These are phyloP conservation scores for Geotrichum siamense DNA, from an alignment of 1,139 yeast species.

Conservation along the genomic window DNA sequence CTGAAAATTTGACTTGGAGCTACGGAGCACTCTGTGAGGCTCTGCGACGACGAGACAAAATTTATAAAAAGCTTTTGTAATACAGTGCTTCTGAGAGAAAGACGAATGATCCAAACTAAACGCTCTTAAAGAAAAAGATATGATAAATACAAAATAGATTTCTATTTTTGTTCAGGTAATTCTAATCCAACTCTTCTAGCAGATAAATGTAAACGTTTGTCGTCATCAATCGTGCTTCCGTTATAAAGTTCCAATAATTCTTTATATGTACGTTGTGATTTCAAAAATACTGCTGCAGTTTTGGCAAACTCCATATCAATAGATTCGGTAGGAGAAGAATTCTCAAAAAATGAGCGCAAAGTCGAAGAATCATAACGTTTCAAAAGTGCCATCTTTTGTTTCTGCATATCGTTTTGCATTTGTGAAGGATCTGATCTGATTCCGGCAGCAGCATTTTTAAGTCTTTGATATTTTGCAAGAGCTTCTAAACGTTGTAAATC, in stretches of 20 bases:
- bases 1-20: slow-evolving; percentile 84
- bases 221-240: slow-evolving; percentile 68
- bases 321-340: slow-evolving; percentile 13
- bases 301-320: slow-evolving; percentile 35
- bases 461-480: slow-evolving; percentile 24
- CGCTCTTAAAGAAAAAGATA: no score
- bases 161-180: slow-evolving; percentile 38
- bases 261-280: slow-evolving; percentile 68
- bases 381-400: slow-evolving; percentile 6
- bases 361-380: slow-evolving; percentile 23
- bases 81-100: no score
- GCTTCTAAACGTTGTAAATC: slow-evolving; percentile 24
- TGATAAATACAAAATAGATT: background rate
- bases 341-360: slow-evolving; percentile 22
- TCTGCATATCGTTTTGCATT: background rate
- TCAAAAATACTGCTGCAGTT: slow-evolving; percentile 51
- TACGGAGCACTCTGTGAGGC: slow-evolving; percentile 75
- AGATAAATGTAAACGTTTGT: slow-evolving; percentile 67
- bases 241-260: slow-evolving; percentile 80
- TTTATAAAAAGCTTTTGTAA: background rate
- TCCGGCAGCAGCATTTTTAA: slow-evolving; percentile 18
- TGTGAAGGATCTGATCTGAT: slow-evolving; percentile 12
- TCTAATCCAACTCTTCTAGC: slow-evolving; percentile 82
- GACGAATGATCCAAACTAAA: no score
- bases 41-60: slow-evolving; percentile 37